Conservation (phyloP, 2,329 filamentous ascomycete species). For the Lecanoromycetidae sp. region DNA sequence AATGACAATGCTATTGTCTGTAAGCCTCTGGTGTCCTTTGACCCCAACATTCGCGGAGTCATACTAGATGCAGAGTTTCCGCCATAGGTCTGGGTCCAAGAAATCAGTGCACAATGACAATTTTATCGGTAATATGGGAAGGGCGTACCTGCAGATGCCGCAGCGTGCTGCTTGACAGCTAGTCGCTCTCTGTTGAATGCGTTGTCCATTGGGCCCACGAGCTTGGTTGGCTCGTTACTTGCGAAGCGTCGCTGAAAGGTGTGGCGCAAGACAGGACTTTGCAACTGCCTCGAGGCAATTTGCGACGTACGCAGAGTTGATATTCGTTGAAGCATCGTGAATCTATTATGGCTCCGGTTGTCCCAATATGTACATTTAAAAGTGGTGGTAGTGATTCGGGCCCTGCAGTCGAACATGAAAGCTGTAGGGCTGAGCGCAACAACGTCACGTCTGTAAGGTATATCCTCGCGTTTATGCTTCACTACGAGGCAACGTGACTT, state of each 20-base stretch:
- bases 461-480: too few relatives aligned
- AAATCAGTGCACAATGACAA: slow-evolving; percentile 15
- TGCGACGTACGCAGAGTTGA: slow-evolving; percentile 41
- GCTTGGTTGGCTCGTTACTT: slow-evolving; percentile 45
- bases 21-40: not conserved
- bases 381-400: not conserved
- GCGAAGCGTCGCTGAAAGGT: slow-evolving; percentile 59
- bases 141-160: slow-evolving; percentile 58
- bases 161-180: slow-evolving; percentile 83
- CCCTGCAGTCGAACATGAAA: too few relatives aligned
- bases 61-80: slow-evolving; percentile 93
- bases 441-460: too few relatives aligned
- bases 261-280: slow-evolving; percentile 44
- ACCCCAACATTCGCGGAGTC: slow-evolving; percentile 28
- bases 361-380: not conserved
- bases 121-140: not conserved
- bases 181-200: slow-evolving; percentile 85
- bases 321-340: slow-evolving; percentile 54
- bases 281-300: slow-evolving; percentile 1
- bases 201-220: slow-evolving; percentile 61
- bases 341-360: not conserved
- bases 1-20: slow-evolving; percentile 51
- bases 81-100: slow-evolving; percentile 63
- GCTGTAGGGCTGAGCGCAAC: not conserved
- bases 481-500: not conserved